phyloP scores from a whole-genome alignment of 139 green algal species.

The Eudorina sp. region DNA sequence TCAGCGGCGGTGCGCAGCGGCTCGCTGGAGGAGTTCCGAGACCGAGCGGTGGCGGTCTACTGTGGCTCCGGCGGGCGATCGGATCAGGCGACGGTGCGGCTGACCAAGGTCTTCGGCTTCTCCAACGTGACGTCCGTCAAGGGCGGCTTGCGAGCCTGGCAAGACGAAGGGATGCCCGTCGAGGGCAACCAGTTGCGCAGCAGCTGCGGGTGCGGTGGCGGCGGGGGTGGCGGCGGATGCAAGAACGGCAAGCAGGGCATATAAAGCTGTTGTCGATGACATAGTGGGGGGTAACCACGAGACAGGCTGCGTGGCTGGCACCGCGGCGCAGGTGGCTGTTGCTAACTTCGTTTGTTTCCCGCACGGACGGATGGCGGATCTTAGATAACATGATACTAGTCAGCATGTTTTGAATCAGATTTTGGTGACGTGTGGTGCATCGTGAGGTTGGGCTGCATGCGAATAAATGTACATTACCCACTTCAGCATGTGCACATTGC shows the following conservation, averaged over 20 bases:
- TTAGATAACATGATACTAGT: no score
- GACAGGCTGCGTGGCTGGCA: no score
- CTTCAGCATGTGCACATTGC: no score
- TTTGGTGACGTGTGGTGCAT: no score
- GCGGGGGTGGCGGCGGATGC: background rate
- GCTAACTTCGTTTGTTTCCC: no score
- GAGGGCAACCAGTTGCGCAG: background rate
- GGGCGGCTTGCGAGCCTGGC: conserved; percentile 42
- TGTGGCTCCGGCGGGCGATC: conserved; percentile 50
- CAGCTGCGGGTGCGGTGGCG: background rate
- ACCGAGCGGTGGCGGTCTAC: conserved; percentile 43
- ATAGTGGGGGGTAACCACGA: no score
- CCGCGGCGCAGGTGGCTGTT: no score
- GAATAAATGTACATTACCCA: no score
- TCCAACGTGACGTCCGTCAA: conserved; percentile 43
- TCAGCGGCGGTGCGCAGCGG: conserved; percentile 8
- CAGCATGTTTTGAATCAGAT: no score
- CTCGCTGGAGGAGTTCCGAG: conserved; percentile 31
- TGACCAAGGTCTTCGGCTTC: conserved; percentile 55
- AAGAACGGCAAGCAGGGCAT: background rate
- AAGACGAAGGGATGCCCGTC: background rate
- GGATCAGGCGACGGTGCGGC: conserved; percentile 50
- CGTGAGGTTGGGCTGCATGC: no score
- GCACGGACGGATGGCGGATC: no score
- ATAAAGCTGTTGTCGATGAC: no score